A percentile compares a stretch with the other conserved stretches of the same genome.
Evolutionary conservation across 305 asterid species (phyloP).

Genomic region (Rubia occidens): DNA sequence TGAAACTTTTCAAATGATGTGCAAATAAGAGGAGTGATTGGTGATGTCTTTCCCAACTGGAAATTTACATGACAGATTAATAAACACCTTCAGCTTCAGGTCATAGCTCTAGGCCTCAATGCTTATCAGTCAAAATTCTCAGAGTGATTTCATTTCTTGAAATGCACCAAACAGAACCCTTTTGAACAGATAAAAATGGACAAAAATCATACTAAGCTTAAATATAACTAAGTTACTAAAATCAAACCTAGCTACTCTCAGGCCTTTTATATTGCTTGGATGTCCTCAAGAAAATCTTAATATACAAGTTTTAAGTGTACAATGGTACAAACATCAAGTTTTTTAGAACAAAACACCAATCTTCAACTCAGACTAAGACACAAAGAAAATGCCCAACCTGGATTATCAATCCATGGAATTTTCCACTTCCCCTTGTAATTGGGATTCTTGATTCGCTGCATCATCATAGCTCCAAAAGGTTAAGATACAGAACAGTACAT

Average conservation of each 20-base stretch:
- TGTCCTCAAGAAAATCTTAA: neutral
- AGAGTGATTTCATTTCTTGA: neutral
- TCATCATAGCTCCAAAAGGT: slow-evolving; percentile 11
- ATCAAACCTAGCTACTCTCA: neutral
- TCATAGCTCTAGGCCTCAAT: neutral
- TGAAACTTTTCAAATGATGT: neutral
- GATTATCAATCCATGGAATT: slow-evolving; percentile 92
- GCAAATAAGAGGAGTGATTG: neutral
- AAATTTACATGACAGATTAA: too few species aligned
- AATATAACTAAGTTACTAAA: neutral
- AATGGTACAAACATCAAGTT: neutral
- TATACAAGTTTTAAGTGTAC: neutral
- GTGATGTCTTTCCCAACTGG: too few species aligned
- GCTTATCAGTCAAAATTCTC: neutral
- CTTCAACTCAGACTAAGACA: neutral
- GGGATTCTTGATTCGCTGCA: slow-evolving; percentile 80
- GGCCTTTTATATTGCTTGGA: slow-evolving; percentile 2
- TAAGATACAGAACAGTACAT: slow-evolving; percentile 7
- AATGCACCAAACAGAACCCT: neutral
- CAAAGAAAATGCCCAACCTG: slow-evolving; percentile 40
- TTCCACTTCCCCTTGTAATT: slow-evolving; percentile 91
- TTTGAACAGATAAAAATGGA: neutral
- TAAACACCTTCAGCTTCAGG: neutral
- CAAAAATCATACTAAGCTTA: neutral
- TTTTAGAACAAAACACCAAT: neutral